A percentile compares a stretch with the other conserved stretches of the same genome.
Conservation (phyloP, 306 rosid species). For the Prosopis cineraria region DNA sequence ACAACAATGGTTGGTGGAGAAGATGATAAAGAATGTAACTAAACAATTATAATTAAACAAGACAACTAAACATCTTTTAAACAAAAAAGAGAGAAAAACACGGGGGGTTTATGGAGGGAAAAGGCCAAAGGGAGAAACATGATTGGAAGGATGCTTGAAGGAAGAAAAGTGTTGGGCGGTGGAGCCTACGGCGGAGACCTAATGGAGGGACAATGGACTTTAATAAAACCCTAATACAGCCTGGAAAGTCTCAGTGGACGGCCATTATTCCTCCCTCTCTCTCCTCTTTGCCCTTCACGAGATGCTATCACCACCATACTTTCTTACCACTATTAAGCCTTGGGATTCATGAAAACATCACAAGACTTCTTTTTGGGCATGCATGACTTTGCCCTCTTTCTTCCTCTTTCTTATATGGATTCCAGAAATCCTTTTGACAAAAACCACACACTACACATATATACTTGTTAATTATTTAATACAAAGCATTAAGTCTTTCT, state of each 20-base stretch:
- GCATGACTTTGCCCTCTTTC: background rate
- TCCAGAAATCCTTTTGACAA: background rate
- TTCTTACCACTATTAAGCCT: background rate
- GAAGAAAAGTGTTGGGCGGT: constrained; percentile 3
- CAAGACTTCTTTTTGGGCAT: background rate
- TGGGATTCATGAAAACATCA: constrained; percentile 2
- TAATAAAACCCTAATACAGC: constrained; percentile 1
- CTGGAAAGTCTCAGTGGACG: constrained; percentile 25
- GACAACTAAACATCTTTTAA: background rate
- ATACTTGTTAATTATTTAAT: background rate
- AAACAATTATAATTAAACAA: background rate
- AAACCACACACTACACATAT: background rate
- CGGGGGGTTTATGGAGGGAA: background rate
- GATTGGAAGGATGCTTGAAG: background rate
- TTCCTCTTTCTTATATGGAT: background rate
- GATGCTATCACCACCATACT: background rate
- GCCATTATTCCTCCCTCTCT: background rate
- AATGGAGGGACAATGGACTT: background rate
- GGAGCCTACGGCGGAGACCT: background rate
- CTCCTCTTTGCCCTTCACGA: background rate
- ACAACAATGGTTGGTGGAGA: too few relatives aligned
- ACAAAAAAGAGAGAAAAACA: background rate
- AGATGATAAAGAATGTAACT: too few relatives aligned
- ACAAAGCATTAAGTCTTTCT: background rate
- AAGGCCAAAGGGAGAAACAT: constrained; percentile 10